phyloP scores from a whole-genome alignment of 495 filamentous ascomycete species.

The Tirmania nivea region DNA sequence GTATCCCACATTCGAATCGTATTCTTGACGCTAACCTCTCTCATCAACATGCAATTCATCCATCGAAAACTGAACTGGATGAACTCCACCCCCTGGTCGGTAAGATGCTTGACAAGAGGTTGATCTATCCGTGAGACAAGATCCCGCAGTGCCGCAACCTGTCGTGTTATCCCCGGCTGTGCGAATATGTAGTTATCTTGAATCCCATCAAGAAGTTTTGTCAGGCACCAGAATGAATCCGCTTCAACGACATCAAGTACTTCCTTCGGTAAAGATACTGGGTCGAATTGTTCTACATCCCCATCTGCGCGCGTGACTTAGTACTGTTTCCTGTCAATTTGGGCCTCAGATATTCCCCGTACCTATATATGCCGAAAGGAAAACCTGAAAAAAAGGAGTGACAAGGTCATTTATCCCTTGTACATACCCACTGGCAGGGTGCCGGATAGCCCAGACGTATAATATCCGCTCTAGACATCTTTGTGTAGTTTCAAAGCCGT shows the following conservation, averaged over 20 bases:
- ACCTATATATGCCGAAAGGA: conserved; percentile 70
- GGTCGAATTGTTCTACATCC: conserved; percentile 33
- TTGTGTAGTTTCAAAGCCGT: conserved; percentile 89
- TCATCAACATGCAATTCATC: conserved; percentile 99
- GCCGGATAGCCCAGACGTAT: conserved; percentile 92
- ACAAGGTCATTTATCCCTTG: conserved; percentile 98
- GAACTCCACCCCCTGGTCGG: conserved; percentile 80
- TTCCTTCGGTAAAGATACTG: conserved; percentile 69
- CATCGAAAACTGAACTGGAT: conserved; percentile 98
- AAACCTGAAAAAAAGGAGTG: conserved; percentile 94
- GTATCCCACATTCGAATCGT: conserved; percentile 99
- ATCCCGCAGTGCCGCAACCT: conserved; percentile 71
- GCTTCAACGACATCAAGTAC: conserved; percentile 95
- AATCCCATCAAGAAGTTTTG: conserved; percentile 88
- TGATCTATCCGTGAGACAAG: conserved; percentile 76
- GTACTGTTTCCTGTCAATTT: neutral
- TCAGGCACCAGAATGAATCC: conserved; percentile 95
- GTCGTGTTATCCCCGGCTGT: conserved; percentile 86
- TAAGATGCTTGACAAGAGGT: conserved; percentile 64
- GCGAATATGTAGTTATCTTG: conserved; percentile 98
- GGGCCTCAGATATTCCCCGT: neutral
- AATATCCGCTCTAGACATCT: conserved; percentile 81
- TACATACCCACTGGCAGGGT: conserved; percentile 92
- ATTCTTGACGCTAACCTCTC: conserved; percentile 85
- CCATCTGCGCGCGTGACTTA: conserved; percentile 8